Evolutionary conservation across 2,329 filamentous ascomycete genomes (phyloP).

Genomic region (Nothophaeocryptopus gaeumannii): DNA sequence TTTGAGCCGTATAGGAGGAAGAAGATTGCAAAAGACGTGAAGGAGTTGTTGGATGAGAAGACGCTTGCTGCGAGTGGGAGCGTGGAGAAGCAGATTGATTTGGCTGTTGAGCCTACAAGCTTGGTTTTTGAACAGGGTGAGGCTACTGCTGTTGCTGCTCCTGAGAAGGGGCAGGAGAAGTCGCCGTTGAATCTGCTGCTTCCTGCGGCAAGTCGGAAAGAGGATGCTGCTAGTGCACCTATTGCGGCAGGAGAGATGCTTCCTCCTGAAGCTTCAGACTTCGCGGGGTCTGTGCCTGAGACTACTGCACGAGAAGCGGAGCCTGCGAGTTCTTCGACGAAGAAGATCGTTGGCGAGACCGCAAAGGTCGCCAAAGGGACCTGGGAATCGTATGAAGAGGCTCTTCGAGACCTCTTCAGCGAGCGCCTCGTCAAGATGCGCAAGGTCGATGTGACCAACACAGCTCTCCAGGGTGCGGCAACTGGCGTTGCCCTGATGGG

Average conservation of each 20-base stretch:
- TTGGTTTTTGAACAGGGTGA: constrained; percentile 20
- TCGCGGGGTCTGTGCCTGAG: constrained; percentile 10
- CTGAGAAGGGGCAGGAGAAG: constrained; percentile 1
- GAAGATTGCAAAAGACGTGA: constrained; percentile 75
- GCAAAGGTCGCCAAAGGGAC: constrained; percentile 3
- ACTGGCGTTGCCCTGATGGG: constrained; percentile 40
- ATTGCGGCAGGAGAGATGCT: constrained; percentile 25
- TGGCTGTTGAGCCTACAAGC: constrained; percentile 21
- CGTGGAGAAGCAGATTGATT: constrained; percentile 25
- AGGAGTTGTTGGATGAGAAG: constrained; percentile 67
- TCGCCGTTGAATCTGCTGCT: constrained; percentile 9
- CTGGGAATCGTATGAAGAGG: constrained; percentile 21
- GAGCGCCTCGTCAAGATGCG: constrained; percentile 45
- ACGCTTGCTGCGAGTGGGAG: constrained; percentile 40
- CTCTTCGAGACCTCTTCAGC: constrained; percentile 39
- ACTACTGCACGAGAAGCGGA: constrained; percentile 1
- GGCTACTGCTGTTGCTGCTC: neutral
- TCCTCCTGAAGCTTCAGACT: constrained; percentile 26
- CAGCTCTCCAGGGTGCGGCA: constrained; percentile 45
- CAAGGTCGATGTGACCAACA: constrained; percentile 46
- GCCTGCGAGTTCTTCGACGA: neutral
- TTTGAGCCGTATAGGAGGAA: constrained; percentile 84
- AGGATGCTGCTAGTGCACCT: constrained; percentile 10
- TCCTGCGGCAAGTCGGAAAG: neutral
- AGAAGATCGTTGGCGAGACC: neutral